Percentiles rank a stretch among this genome's conserved stretches.
Conservation (phyloP, 306 rosid genomes). For the Erythrophleum fordii region DNA sequence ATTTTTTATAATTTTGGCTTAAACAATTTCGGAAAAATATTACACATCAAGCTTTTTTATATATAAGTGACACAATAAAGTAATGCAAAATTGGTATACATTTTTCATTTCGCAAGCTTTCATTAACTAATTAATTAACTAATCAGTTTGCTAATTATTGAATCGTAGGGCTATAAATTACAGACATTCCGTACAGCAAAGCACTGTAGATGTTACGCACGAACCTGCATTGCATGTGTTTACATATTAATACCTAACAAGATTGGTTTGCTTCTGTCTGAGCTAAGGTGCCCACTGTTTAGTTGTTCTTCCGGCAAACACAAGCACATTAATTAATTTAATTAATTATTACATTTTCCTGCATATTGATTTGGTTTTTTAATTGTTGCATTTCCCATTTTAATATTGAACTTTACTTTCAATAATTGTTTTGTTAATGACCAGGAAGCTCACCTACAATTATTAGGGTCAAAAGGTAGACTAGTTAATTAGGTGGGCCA, state of each 20-base stretch:
- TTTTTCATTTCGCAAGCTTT: not conserved
- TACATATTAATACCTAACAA: not conserved
- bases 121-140: not conserved
- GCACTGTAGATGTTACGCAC: not conserved
- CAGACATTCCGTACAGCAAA: not conserved
- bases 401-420: not conserved
- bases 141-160: not conserved
- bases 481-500: not conserved
- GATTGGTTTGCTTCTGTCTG: slow-evolving; percentile 6
- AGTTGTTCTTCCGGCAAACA: not conserved
- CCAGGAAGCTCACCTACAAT: slow-evolving; percentile 11
- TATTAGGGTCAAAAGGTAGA: not conserved
- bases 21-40: too few species aligned
- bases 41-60: too few species aligned
- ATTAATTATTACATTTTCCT: not conserved
- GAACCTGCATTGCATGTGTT: slow-evolving; percentile 17
- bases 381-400: not conserved
- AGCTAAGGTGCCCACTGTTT: slow-evolving; percentile 35
- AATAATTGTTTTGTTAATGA: slow-evolving; percentile 10
- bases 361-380: too few species aligned
- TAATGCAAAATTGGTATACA: not conserved
- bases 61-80: not conserved
- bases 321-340: not conserved
- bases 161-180: not conserved
- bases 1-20: too few species aligned